Evolutionary conservation across 331 rosid species (phyloP).

Genomic region (Dryas integrifolia): DNA sequence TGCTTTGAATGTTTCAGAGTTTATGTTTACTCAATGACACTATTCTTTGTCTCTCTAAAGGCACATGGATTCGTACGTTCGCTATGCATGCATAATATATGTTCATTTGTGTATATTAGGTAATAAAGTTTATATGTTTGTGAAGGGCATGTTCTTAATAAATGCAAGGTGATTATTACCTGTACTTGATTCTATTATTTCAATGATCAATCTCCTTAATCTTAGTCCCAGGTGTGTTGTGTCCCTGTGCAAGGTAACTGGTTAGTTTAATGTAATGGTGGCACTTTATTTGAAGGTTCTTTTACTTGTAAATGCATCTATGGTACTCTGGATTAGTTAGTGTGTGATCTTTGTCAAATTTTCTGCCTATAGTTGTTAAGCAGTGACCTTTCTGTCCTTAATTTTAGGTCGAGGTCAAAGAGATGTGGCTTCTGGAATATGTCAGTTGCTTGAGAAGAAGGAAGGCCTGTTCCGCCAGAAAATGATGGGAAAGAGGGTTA

Average conservation of each 20-base stretch:
- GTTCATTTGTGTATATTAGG: too few species aligned
- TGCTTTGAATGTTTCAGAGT: too few species aligned
- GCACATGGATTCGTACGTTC: too few species aligned
- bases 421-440: constrained; percentile 61
- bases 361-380: background rate
- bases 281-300: background rate
- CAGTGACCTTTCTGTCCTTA: constrained; percentile 21
- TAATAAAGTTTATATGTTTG: too few species aligned
- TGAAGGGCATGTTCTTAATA: background rate
- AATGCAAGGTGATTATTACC: background rate
- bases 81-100: too few species aligned
- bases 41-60: too few species aligned
- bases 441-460: constrained; percentile 92
- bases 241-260: background rate
- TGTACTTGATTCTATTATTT: background rate
- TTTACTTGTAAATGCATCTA: background rate
- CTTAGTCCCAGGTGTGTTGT: too few species aligned
- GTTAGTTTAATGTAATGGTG: background rate
- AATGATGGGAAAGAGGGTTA: constrained; percentile 99
- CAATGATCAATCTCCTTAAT: background rate
- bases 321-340: background rate
- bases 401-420: constrained; percentile 49
- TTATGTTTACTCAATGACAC: too few species aligned
- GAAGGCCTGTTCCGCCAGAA: constrained; percentile 97
- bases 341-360: constrained; percentile 3